A percentile compares a stretch with the other conserved stretches of the same genome.
Conservation (phyloP, 148 eudicot genomes). For the Rhododendron griersonianum region DNA sequence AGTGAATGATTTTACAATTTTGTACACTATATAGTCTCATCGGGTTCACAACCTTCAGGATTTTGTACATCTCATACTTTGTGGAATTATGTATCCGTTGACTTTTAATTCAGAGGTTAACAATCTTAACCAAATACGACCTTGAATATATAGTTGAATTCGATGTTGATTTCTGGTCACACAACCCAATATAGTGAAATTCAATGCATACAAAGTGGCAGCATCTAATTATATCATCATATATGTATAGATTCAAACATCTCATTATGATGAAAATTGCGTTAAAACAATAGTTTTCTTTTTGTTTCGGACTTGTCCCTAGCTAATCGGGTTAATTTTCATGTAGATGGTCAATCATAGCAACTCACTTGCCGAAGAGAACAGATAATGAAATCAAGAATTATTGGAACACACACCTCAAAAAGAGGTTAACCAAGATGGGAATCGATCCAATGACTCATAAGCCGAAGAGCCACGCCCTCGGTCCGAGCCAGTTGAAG, state of each 20-base stretch:
- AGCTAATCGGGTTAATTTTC: not conserved
- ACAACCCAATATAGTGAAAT: too few species aligned
- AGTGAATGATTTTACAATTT: too few species aligned
- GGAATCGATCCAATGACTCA: constrained; percentile 42
- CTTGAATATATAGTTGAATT: too few species aligned
- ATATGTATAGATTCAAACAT: not conserved
- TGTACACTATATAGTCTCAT: too few species aligned
- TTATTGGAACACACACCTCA: constrained; percentile 38
- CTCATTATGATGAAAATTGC: not conserved
- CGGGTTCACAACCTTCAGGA: too few species aligned
- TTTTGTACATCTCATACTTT: too few species aligned
- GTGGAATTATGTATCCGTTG: too few species aligned
- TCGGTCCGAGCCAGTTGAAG: constrained; percentile 10
- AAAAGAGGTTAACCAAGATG: constrained; percentile 30
- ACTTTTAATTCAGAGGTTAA: too few species aligned
- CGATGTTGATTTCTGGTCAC: too few species aligned
- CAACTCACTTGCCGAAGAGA: constrained; percentile 30
- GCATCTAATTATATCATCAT: too few species aligned
- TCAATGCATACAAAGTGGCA: too few species aligned
- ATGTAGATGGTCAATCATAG: constrained; percentile 39
- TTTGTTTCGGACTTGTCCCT: not conserved
- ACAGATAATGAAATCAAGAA: constrained; percentile 45
- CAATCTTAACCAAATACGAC: too few species aligned
- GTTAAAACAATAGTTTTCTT: not conserved
- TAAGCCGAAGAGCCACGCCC: constrained; percentile 28